These are phyloP conservation scores for Ophiostoma sp. DNA, from an alignment of 2,329 filamentous ascomycete genomes.

Conservation along the genomic window DNA sequence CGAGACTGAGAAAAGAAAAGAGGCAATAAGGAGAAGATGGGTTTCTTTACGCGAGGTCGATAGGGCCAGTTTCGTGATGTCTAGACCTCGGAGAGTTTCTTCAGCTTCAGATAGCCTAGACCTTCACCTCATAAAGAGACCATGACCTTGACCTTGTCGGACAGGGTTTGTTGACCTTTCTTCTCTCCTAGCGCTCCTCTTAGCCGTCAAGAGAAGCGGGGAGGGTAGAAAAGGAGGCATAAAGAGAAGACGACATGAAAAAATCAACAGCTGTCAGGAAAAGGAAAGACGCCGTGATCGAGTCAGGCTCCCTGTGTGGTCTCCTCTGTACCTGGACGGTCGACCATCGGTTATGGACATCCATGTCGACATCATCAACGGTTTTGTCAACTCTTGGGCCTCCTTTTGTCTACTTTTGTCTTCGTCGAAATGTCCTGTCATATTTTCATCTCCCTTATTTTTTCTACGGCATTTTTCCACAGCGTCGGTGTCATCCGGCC, in stretches of 20 bases:
- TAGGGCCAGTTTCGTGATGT: background rate
- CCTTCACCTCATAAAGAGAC: background rate
- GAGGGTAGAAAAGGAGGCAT: background rate
- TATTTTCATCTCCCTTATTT: background rate
- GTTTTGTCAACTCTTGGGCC: background rate
- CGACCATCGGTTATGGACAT: background rate
- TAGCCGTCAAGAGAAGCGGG: conserved; percentile 1
- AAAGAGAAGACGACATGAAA: background rate
- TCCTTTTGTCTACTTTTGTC: background rate
- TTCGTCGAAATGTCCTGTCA: background rate
- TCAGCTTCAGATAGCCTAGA: background rate
- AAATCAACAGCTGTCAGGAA: background rate
- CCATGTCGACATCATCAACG: background rate
- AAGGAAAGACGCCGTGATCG: background rate
- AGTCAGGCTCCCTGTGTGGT: background rate
- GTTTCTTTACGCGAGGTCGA: background rate
- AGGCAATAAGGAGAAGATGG: background rate
- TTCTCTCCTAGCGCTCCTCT: background rate
- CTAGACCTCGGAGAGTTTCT: background rate
- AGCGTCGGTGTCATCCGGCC: background rate
- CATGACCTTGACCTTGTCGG: background rate
- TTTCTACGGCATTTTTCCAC: background rate
- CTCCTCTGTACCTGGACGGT: too few relatives aligned
- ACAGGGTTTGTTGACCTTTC: background rate
- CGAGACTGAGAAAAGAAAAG: background rate